A percentile compares a stretch with the other conserved stretches of the same genome.
phyloP scores from a whole-genome alignment of 352 stramenopile genomes.

The Pythium brassicae region DNA sequence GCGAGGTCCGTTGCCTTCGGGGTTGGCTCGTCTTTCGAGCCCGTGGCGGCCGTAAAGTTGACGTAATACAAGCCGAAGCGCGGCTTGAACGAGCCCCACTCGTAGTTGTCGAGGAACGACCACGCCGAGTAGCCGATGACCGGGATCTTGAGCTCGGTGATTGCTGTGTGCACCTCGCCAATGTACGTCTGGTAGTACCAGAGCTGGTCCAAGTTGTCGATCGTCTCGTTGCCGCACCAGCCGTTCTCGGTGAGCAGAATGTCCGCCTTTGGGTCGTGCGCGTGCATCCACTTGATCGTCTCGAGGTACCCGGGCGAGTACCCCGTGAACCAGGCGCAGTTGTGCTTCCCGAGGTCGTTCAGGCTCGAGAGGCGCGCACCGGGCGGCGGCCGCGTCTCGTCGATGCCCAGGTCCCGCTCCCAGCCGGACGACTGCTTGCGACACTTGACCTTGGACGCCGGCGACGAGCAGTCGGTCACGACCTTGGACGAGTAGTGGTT shows the following conservation, averaged over 20 bases:
- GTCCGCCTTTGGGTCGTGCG: constrained; percentile 30
- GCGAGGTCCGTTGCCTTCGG: constrained; percentile 21
- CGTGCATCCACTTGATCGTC: constrained; percentile 67
- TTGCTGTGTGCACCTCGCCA: constrained; percentile 51
- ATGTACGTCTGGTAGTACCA: constrained; percentile 57
- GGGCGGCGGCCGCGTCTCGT: constrained; percentile 45
- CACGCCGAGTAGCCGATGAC: constrained; percentile 92
- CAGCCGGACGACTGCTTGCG: constrained; percentile 29
- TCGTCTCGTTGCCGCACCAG: constrained; percentile 49
- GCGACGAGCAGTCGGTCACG: constrained; percentile 42
- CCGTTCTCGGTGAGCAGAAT: constrained; percentile 70
- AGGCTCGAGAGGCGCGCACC: constrained; percentile 46
- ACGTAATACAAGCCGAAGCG: constrained; percentile 18
- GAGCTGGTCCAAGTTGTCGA: constrained; percentile 49
- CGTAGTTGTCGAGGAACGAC: constrained; percentile 95
- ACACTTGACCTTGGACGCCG: constrained; percentile 29
- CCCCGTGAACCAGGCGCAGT: constrained; percentile 36
- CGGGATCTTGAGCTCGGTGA: constrained; percentile 53
- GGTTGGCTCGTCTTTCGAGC: constrained; percentile 21
- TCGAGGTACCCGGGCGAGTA: constrained; percentile 52
- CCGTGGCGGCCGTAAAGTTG: constrained; percentile 11
- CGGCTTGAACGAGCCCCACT: constrained; percentile 74
- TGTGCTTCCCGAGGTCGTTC: constrained; percentile 19
- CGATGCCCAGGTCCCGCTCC: constrained; percentile 42
- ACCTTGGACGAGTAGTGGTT: constrained; percentile 88